A percentile compares a stretch with the other conserved stretches of the same genome.
Conservation (phyloP, 1,284 basidiomycete species). For the Moniliella sp. region DNA sequence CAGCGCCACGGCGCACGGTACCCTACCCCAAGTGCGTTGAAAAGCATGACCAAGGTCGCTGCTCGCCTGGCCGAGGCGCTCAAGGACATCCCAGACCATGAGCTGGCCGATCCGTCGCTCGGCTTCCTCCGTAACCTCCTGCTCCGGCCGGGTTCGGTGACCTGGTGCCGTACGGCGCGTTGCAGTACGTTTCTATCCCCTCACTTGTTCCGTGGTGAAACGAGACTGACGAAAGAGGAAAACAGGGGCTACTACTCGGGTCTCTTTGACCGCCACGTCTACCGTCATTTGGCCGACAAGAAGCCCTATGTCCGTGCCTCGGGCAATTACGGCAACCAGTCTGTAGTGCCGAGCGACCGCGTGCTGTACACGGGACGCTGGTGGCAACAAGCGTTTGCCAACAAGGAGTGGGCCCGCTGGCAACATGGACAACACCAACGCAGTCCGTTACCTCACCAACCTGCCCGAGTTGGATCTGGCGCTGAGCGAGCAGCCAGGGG, state of each 20-base stretch:
- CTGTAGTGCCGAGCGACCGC: conserved; percentile 4
- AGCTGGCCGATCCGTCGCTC: too few relatives aligned
- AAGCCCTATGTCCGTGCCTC: conserved; percentile 3
- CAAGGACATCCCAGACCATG: too few relatives aligned
- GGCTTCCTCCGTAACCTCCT: too few relatives aligned
- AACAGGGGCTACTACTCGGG: conserved; percentile 6
- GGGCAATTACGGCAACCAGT: conserved; percentile 2
- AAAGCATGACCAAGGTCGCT: too few relatives aligned
- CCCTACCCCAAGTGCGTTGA: conserved; percentile 3
- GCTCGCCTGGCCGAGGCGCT: too few relatives aligned
- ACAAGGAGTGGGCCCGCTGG: conserved; percentile 2
- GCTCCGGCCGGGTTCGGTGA: too few relatives aligned
- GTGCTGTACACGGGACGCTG: conserved; percentile 5
- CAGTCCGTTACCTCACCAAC: conserved; percentile 1
- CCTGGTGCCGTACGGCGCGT: conserved; percentile 5
- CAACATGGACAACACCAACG: conserved; percentile 1
- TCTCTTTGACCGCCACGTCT: conserved; percentile 1
- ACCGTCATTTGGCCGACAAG: conserved; percentile 1
- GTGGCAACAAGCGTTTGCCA: conserved; percentile 3
- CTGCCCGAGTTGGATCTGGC: conserved; percentile 2
- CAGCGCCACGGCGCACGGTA: too few relatives aligned
- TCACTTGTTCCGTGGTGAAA: too few relatives aligned
- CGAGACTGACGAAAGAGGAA: too few relatives aligned
- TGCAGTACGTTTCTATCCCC: too few relatives aligned
- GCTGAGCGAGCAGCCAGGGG: conserved; percentile 2